Percentiles rank a stretch among this genome's conserved stretches.
Conservation (phyloP, 345 rosid genomes). For the Pistacia vera region DNA sequence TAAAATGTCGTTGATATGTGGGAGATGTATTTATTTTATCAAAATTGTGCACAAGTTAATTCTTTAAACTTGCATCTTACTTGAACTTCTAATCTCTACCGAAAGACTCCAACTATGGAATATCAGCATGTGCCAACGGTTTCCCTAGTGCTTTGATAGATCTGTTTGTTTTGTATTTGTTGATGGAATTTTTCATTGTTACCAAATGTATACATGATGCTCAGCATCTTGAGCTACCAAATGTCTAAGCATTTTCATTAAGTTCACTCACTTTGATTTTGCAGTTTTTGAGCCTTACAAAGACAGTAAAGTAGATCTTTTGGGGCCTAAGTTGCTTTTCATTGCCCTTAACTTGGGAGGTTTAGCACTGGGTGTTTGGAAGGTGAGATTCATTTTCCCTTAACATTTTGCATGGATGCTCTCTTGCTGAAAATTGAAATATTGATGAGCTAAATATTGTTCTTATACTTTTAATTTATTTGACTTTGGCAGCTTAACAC, state of each 20-base stretch:
- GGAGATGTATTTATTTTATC: not conserved
- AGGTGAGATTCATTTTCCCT: conserved; percentile 50
- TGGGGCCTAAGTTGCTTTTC: conserved; percentile 85
- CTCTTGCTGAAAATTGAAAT: not conserved
- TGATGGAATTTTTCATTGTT: not conserved
- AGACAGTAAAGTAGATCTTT: conserved; percentile 89
- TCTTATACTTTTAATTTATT: not conserved
- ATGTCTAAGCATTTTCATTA: not conserved
- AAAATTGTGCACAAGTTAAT: not conserved
- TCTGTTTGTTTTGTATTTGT: not conserved
- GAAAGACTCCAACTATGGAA: not conserved
- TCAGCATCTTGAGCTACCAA: conserved; percentile 4
- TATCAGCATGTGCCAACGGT: not conserved
- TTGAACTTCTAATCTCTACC: not conserved
- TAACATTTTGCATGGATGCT: not conserved
- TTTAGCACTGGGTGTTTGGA: conserved; percentile 94
- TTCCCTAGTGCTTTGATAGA: not conserved
- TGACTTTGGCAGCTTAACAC: conserved; percentile 80
- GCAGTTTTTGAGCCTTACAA: conserved; percentile 99
- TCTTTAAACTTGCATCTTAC: not conserved
- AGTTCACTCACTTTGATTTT: conserved; percentile 16
- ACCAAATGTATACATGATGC: not conserved
- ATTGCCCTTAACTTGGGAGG: conserved; percentile 96
- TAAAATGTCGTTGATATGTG: not conserved
- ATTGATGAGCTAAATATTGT: not conserved